Evolutionary conservation across 228 moss, liverwort and hornwort genomes (phyloP).

Genomic region (Sphagnum magellanicum): DNA sequence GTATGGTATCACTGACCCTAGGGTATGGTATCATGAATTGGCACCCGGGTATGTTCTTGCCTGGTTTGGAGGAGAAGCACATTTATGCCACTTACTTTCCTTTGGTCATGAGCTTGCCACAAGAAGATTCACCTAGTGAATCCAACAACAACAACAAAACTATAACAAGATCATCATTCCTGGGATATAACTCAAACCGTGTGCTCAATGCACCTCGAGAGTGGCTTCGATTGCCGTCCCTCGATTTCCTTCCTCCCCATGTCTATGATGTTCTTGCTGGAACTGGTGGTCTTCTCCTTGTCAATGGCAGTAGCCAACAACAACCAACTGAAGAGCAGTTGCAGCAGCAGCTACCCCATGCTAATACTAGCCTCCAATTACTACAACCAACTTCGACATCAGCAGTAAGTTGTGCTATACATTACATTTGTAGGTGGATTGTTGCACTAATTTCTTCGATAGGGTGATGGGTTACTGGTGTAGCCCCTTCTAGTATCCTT

Average conservation of each 20-base stretch:
- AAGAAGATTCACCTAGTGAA: no score
- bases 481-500: no score
- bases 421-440: no score
- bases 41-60: conserved; percentile 3
- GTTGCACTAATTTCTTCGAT: no score
- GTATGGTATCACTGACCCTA: no score
- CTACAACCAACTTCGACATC: no score
- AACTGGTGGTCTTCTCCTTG: conserved; percentile 4
- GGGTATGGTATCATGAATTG: neutral
- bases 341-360: no score
- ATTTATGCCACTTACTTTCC: conserved; percentile 1
- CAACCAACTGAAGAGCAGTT: neutral
- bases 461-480: no score
- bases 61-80: neutral
- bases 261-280: conserved; percentile 5
- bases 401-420: no score
- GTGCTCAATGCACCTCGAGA: neutral
- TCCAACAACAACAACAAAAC: neutral
- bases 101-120: neutral
- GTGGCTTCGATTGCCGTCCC: conserved; percentile 1
- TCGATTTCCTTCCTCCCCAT: conserved; percentile 1
- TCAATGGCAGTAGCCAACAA: neutral
- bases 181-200: conserved; percentile 1
- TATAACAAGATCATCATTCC: neutral
- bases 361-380: no score